These are phyloP conservation scores for Malassezia sympodialis DNA, from an alignment of 1,284 basidiomycete genomes.

Conservation along the genomic window DNA sequence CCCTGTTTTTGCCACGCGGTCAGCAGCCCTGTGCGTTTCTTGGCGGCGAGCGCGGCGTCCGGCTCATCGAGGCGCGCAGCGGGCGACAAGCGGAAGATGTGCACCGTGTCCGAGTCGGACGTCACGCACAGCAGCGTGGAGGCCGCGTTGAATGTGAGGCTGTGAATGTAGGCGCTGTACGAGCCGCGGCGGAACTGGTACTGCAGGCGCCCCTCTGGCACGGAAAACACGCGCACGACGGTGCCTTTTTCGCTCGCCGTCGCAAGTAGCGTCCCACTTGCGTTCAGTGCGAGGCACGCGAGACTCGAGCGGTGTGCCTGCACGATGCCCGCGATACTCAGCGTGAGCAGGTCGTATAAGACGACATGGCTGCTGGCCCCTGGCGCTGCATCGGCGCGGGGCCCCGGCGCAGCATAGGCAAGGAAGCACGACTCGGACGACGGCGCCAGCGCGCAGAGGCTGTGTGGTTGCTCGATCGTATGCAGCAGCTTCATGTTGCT, in stretches of 20 bases:
- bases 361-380: slow-evolving; percentile 45
- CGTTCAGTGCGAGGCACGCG: slow-evolving; percentile 74
- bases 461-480: slow-evolving; percentile 95
- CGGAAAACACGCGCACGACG: slow-evolving; percentile 84
- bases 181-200: slow-evolving; percentile 90
- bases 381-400: slow-evolving; percentile 50
- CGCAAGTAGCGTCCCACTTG: slow-evolving; percentile 77
- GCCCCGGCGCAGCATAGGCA: slow-evolving; percentile 70
- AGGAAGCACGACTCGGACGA: slow-evolving; percentile 92
- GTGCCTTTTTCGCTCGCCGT: slow-evolving; percentile 93
- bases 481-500: slow-evolving; percentile 95
- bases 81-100: slow-evolving; percentile 74
- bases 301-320: slow-evolving; percentile 94
- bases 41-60: slow-evolving; percentile 1
- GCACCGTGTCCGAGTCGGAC: slow-evolving; percentile 88
- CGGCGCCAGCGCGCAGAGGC: slow-evolving; percentile 85
- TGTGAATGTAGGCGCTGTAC: slow-evolving; percentile 74
- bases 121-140: slow-evolving; percentile 76
- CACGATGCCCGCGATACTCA: slow-evolving; percentile 86
- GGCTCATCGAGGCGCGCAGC: not conserved
- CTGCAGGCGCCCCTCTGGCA: slow-evolving; percentile 81
- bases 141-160: slow-evolving; percentile 81
- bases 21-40: not conserved
- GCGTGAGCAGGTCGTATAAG: slow-evolving; percentile 74
- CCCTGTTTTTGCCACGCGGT: slow-evolving; percentile 52